Conservation (phyloP, 768 basidiomycete species). For the Mycena maculata region DNA sequence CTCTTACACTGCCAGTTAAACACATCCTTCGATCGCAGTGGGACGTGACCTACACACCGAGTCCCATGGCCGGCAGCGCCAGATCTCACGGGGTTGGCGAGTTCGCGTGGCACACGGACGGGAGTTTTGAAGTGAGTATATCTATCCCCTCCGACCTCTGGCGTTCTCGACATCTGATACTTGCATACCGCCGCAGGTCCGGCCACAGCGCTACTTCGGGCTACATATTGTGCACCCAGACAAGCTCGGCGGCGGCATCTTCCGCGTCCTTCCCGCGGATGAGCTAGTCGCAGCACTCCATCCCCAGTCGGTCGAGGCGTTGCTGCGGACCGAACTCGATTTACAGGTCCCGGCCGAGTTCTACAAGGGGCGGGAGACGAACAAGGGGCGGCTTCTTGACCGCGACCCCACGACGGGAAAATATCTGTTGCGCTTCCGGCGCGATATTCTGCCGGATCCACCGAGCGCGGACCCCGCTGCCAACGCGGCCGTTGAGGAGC, state of each 20-base stretch:
- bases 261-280: constrained; percentile 10
- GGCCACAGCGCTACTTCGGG: constrained; percentile 15
- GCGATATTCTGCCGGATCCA: constrained; percentile 5
- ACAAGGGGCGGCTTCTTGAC: constrained; percentile 2
- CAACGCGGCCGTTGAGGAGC: constrained; percentile 12
- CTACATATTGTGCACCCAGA: constrained; percentile 9
- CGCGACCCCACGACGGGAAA: neutral
- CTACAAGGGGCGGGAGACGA: constrained; percentile 4
- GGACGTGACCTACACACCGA: constrained; percentile 10
- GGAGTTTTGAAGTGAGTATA: constrained; percentile 3
- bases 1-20: too few relatives aligned
- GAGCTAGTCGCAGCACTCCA: neutral
- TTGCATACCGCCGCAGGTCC: neutral
- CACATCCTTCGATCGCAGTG: neutral
- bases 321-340: neutral
- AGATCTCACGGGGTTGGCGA: constrained; percentile 6
- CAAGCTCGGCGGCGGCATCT: constrained; percentile 12
- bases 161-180: neutral
- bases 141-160: neutral
- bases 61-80: neutral
- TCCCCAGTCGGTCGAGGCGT: neutral
- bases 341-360: constrained; percentile 16
- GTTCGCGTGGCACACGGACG: constrained; percentile 20
- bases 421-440: constrained; percentile 10
- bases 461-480: constrained; percentile 11